Conservation (phyloP, 805 yeast species). For the Jamesozyma lodderae region DNA sequence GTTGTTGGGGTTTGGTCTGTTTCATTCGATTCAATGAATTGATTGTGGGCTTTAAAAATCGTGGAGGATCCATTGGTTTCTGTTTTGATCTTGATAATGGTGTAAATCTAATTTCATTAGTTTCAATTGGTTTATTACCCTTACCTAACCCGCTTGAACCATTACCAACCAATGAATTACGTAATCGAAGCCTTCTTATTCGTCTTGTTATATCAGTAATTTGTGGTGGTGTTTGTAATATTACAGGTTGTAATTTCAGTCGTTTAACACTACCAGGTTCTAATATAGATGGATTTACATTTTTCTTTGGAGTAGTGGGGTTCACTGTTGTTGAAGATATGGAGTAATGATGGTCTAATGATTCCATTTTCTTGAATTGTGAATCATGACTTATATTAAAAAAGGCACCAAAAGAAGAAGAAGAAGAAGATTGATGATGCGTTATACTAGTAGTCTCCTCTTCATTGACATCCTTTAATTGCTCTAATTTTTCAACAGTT, state of each 20-base stretch:
- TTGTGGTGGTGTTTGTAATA: slow-evolving; percentile 7
- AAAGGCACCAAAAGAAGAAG: slow-evolving; percentile 1
- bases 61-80: slow-evolving; percentile 17
- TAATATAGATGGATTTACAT: not conserved
- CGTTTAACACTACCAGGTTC: slow-evolving; percentile 8
- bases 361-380: slow-evolving; percentile 28
- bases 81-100: slow-evolving; percentile 11
- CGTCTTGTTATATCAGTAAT: slow-evolving; percentile 22
- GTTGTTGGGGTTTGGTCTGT: not conserved
- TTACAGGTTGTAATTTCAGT: slow-evolving; percentile 4
- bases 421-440: not conserved
- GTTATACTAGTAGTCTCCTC: not conserved
- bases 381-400: slow-evolving; percentile 18
- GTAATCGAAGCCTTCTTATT: slow-evolving; percentile 20
- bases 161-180: slow-evolving; percentile 9
- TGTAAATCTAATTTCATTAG: slow-evolving; percentile 9
- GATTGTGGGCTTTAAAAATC: slow-evolving; percentile 20
- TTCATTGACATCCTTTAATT: slow-evolving; percentile 5
- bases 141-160: not conserved
- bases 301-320: slow-evolving; percentile 8
- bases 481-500: slow-evolving; percentile 20
- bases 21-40: slow-evolving; percentile 17
- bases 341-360: slow-evolving; percentile 29
- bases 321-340: not conserved
- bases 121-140: not conserved